A percentile compares a stretch with the other conserved stretches of the same genome.
These are phyloP conservation scores for Sindora glabra DNA, from an alignment of 306 rosid genomes.

Conservation along the genomic window DNA sequence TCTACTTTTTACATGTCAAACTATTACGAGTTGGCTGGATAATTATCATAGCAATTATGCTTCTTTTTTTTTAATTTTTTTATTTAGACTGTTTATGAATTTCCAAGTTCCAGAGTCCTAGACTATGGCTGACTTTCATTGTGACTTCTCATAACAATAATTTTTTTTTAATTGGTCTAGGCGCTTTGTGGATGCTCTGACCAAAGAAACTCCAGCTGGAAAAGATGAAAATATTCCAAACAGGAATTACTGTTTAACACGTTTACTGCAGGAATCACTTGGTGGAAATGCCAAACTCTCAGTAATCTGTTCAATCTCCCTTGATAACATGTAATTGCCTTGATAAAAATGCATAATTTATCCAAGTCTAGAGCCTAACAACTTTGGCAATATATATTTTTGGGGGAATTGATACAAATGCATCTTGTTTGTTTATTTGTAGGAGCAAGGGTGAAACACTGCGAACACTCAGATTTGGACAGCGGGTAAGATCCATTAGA, in stretches of 20 bases:
- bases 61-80: neutral
- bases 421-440: constrained; percentile 30
- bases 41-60: neutral
- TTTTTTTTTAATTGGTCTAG: constrained; percentile 39
- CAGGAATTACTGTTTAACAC: constrained; percentile 64
- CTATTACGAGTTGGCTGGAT: neutral
- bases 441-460: constrained; percentile 61
- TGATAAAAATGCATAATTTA: neutral
- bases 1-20: neutral
- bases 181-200: constrained; percentile 58
- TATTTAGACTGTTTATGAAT: neutral
- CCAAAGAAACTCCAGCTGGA: constrained; percentile 40
- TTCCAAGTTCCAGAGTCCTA: neutral
- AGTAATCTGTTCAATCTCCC: constrained; percentile 67
- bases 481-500: constrained; percentile 58
- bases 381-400: neutral
- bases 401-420: constrained; percentile 10
- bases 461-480: constrained; percentile 80
- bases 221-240: constrained; percentile 39
- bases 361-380: neutral
- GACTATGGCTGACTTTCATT: neutral
- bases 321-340: constrained; percentile 54
- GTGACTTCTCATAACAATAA: neutral
- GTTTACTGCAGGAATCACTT: constrained; percentile 60
- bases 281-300: constrained; percentile 92